A percentile compares a stretch with the other conserved stretches of the same genome.
Evolutionary conservation across 225 moss, liverwort and hornwort species (phyloP).

Genomic region (Physcomitrellopsis africana): DNA sequence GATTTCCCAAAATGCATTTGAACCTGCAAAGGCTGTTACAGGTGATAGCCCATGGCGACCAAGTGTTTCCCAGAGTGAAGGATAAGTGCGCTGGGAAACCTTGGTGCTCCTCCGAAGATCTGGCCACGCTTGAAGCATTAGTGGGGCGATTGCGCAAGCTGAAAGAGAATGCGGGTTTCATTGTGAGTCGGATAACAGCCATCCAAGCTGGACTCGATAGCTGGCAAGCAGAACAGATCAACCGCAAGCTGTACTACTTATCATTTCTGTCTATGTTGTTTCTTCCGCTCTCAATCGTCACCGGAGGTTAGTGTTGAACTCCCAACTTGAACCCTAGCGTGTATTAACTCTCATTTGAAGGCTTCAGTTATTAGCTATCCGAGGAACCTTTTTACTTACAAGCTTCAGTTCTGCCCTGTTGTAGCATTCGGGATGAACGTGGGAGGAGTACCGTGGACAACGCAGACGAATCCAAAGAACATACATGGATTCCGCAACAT

Average conservation of each 20-base stretch:
- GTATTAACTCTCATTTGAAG: background rate
- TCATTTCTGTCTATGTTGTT: conserved; percentile 91
- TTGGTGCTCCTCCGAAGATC: conserved; percentile 78
- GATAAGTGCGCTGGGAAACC: conserved; percentile 77
- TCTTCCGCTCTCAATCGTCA: conserved; percentile 88
- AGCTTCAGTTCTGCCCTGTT: background rate
- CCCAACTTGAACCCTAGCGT: background rate
- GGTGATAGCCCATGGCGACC: conserved; percentile 85
- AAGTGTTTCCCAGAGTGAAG: conserved; percentile 85
- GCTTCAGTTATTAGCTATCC: background rate
- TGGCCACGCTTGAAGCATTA: conserved; percentile 70
- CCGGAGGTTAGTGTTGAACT: conserved; percentile 63
- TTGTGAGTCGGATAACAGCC: conserved; percentile 82
- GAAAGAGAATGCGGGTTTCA: conserved; percentile 94
- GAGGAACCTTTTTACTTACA: background rate
- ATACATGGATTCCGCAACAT: conserved; percentile 82
- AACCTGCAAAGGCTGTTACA: conserved; percentile 85
- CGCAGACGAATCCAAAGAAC: conserved; percentile 55
- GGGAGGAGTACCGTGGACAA: conserved; percentile 95
- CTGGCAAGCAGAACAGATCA: conserved; percentile 97
- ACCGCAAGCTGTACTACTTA: conserved; percentile 93
- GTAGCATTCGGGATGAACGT: conserved; percentile 97
- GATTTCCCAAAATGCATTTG: conserved; percentile 94
- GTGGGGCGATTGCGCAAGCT: conserved; percentile 78
- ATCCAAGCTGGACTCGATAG: conserved; percentile 90